phyloP scores from a whole-genome alignment of 805 yeast species.

The Candida wancherniae region DNA sequence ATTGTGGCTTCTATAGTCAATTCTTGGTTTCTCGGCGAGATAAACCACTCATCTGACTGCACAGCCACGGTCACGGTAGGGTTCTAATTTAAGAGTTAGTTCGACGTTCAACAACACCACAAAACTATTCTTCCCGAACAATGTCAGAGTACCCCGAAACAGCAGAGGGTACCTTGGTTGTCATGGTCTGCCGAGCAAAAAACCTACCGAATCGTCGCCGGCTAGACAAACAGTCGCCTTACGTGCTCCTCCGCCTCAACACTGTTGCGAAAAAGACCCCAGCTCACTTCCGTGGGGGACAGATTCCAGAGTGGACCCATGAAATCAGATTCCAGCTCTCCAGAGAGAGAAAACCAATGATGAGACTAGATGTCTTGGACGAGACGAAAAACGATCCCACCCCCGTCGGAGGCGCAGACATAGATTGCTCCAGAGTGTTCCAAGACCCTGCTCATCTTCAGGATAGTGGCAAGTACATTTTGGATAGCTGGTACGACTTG shows the following conservation, averaged over 20 bases:
- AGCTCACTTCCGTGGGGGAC: conserved; percentile 84
- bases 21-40: too few relatives aligned
- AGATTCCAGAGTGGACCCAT: conserved; percentile 84
- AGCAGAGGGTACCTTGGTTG: conserved; percentile 56
- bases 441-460: conserved; percentile 40
- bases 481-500: conserved; percentile 80
- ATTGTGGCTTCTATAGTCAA: too few relatives aligned
- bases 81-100: too few relatives aligned
- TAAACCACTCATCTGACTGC: too few relatives aligned
- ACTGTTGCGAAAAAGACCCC: conserved; percentile 77
- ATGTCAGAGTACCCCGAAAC: conserved; percentile 21
- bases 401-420: conserved; percentile 74
- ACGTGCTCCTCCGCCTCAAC: conserved; percentile 75
- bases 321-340: conserved; percentile 65
- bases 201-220: conserved; percentile 83
- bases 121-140: too few relatives aligned
- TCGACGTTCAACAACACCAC: too few relatives aligned
- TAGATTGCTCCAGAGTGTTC: conserved; percentile 73
- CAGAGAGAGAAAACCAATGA: conserved; percentile 55
- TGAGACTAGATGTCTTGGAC: conserved; percentile 75
- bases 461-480: conserved; percentile 61
- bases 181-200: conserved; percentile 75
- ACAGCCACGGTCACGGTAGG: too few relatives aligned
- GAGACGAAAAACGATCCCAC: conserved; percentile 84
- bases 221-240: conserved; percentile 91